phyloP scores from a whole-genome alignment of 257 asterid species.

The Penstemon newberryi region DNA sequence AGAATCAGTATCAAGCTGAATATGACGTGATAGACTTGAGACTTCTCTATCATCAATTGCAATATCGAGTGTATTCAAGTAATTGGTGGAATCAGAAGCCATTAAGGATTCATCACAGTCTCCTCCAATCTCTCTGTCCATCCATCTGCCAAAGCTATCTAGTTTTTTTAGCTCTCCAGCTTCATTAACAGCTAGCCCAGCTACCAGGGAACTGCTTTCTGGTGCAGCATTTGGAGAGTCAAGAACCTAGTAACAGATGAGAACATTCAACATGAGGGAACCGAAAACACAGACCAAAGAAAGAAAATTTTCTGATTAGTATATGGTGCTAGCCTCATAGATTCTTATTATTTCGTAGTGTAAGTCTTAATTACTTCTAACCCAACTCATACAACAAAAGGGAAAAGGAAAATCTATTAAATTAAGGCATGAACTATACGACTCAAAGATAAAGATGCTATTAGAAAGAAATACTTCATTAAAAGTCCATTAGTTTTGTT shows the following conservation, averaged over 20 bases:
- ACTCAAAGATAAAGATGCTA: no score
- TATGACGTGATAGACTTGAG: constrained; percentile 24
- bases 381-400: no score
- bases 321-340: no score
- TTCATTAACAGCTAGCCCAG: constrained; percentile 14
- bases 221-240: constrained; percentile 15
- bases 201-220: constrained; percentile 20
- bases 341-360: no score
- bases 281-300: background rate
- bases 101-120: constrained; percentile 27
- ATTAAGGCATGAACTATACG: no score
- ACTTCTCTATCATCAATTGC: constrained; percentile 26
- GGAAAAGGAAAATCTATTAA: no score
- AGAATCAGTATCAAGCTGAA: constrained; percentile 32
- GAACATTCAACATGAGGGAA: background rate
- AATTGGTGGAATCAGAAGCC: constrained; percentile 31
- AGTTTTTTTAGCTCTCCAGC: constrained; percentile 29
- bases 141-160: constrained; percentile 33
- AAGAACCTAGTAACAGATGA: background rate
- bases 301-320: no score
- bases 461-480: no score
- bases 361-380: no score
- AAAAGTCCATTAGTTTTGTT: no score
- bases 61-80: constrained; percentile 30
- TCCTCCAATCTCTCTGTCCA: constrained; percentile 35